phyloP scores from a whole-genome alignment of 768 basidiomycete genomes.

The Trametes punicea region DNA sequence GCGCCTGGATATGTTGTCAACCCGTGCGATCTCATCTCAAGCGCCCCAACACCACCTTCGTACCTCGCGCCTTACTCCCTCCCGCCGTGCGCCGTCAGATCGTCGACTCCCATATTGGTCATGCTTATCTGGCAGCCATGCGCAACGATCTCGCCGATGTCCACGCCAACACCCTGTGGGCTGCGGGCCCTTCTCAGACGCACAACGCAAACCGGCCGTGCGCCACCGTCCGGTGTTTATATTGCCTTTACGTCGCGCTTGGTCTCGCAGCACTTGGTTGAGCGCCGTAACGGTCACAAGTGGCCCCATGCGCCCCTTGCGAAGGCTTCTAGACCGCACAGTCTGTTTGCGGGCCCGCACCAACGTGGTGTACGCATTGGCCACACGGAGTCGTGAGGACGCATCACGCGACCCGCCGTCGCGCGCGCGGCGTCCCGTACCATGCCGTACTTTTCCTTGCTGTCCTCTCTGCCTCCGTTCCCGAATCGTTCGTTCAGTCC shows the following conservation, averaged over 20 bases:
- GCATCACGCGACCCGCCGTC: conserved; percentile 2
- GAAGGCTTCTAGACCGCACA: conserved; percentile 6
- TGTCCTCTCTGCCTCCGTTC: background rate
- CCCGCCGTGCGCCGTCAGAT: background rate
- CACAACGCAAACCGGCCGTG: no score
- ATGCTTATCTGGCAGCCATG: background rate
- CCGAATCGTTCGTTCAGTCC: background rate
- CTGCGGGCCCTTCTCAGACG: no score
- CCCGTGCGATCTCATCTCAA: background rate
- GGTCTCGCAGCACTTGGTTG: background rate
- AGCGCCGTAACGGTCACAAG: background rate
- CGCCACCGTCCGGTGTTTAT: no score
- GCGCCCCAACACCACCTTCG: background rate
- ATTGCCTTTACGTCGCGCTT: no score
- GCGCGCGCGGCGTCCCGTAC: conserved; percentile 2
- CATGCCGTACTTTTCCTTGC: background rate
- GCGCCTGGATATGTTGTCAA: background rate
- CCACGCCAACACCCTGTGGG: no score
- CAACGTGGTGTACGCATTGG: conserved; percentile 2
- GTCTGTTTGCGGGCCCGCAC: background rate
- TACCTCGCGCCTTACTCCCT: background rate
- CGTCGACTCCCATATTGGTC: background rate
- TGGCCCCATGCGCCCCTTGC: background rate
- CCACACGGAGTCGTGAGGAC: background rate
- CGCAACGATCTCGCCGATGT: background rate